Percentiles rank a stretch among this genome's conserved stretches.
Evolutionary conservation across 139 green algal genomes (phyloP).

Genomic region (Coelastrella sp.): DNA sequence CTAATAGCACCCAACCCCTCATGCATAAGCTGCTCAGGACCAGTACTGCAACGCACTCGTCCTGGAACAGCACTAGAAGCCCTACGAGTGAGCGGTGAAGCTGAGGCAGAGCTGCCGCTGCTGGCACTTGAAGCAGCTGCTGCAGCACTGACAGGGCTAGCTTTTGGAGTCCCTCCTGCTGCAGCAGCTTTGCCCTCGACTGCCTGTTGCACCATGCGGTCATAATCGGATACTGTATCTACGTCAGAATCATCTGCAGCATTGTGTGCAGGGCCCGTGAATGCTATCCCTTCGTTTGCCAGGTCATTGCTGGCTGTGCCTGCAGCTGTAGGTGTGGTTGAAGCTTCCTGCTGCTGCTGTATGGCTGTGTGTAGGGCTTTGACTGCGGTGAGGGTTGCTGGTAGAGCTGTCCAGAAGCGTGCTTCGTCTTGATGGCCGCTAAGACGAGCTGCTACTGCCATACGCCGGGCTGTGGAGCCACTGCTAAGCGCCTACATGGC

Average conservation of each 20-base stretch:
- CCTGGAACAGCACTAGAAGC: not conserved
- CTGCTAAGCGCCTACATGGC: constrained; percentile 17
- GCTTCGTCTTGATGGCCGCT: constrained; percentile 62
- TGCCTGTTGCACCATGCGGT: constrained; percentile 44
- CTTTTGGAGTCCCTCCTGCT: constrained; percentile 19
- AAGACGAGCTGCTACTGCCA: constrained; percentile 61
- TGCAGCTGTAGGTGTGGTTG: not conserved
- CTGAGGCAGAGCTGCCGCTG: not conserved
- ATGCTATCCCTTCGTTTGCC: too few relatives aligned
- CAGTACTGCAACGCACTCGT: constrained; percentile 11
- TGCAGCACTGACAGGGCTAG: not conserved
- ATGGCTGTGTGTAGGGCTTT: constrained; percentile 39
- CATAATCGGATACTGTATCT: constrained; percentile 26
- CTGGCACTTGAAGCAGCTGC: not conserved
- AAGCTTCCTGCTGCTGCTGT: constrained; percentile 11
- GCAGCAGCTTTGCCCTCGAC: constrained; percentile 30
- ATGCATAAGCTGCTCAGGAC: not conserved
- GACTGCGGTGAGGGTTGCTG: constrained; percentile 68
- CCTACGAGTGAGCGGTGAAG: not conserved
- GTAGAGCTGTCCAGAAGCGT: constrained; percentile 79
- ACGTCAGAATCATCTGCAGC: not conserved
- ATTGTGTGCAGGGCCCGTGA: too few relatives aligned
- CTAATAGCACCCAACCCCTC: constrained; percentile 12
- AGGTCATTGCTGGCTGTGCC: not conserved
- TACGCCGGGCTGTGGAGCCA: constrained; percentile 43